A percentile compares a stretch with the other conserved stretches of the same genome.
phyloP scores from a whole-genome alignment of 345 rosid genomes.

The Salix udensis region DNA sequence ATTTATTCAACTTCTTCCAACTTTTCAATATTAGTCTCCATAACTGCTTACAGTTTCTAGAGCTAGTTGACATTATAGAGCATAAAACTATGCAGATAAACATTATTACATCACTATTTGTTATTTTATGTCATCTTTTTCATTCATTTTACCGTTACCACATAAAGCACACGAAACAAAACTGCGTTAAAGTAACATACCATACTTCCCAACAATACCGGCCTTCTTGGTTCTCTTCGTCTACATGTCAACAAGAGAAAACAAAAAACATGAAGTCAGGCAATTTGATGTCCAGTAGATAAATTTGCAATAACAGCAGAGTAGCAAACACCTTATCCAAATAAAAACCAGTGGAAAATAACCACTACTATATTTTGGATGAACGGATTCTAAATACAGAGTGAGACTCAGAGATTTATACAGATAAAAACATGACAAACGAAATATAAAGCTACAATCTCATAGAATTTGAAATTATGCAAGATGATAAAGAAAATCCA shows the following conservation, averaged over 20 bases:
- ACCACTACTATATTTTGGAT: neutral
- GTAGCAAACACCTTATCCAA: no score
- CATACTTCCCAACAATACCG: conserved; percentile 71
- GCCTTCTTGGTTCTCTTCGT: conserved; percentile 83
- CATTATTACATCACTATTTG: no score
- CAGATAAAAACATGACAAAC: neutral
- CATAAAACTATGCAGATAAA: no score
- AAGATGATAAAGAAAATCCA: neutral
- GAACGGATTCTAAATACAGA: neutral
- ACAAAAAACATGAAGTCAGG: neutral
- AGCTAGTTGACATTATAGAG: no score
- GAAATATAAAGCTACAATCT: neutral
- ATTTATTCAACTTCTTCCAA: no score
- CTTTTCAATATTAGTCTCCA: neutral
- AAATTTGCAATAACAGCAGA: neutral
- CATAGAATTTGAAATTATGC: neutral
- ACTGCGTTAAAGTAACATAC: conserved; percentile 20
- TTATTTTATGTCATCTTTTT: no score
- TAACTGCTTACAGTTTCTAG: no score
- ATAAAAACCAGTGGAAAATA: neutral
- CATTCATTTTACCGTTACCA: no score
- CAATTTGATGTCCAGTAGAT: no score
- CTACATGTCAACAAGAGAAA: conserved; percentile 17
- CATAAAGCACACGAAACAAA: neutral
- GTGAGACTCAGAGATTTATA: neutral